These are phyloP conservation scores for Aspergillus hiratsukae DNA, from an alignment of 2,329 filamentous ascomycete species.

Conservation along the genomic window DNA sequence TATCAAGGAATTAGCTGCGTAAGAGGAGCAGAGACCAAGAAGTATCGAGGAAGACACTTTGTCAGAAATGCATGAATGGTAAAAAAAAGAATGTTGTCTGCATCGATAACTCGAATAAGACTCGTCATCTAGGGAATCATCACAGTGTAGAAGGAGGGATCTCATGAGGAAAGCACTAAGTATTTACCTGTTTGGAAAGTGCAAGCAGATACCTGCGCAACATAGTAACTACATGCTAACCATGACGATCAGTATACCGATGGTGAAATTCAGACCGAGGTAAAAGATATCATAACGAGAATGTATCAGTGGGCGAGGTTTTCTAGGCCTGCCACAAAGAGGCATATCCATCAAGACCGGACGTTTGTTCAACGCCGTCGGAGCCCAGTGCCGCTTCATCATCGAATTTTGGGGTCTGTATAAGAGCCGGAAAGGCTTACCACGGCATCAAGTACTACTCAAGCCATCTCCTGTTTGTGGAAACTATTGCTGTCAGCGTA, in stretches of 20 bases:
- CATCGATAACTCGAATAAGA: conserved; percentile 61
- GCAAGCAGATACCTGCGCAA: neutral
- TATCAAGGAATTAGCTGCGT: neutral
- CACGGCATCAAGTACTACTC: conserved; percentile 3
- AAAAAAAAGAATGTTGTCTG: conserved; percentile 51
- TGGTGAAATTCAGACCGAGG: conserved; percentile 17
- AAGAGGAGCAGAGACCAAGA: conserved; percentile 5
- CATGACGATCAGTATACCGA: conserved; percentile 23
- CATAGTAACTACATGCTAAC: conserved; percentile 12
- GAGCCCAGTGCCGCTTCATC: conserved; percentile 85
- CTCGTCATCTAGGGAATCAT: conserved; percentile 61
- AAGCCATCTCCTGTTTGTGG: neutral
- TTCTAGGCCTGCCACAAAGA: conserved; percentile 97
- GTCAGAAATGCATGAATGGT: conserved; percentile 60
- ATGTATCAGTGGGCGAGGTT: conserved; percentile 93
- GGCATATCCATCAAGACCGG: conserved; percentile 78
- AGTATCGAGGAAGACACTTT: conserved; percentile 10
- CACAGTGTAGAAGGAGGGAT: conserved; percentile 26
- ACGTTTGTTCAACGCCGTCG: conserved; percentile 58
- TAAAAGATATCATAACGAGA: conserved; percentile 15
- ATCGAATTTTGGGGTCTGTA: conserved; percentile 21
- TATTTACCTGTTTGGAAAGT: conserved; percentile 12
- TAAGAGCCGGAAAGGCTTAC: conserved; percentile 19
- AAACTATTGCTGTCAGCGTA: conserved; percentile 19
- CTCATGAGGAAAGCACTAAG: neutral